Base-by-base conservation (phyloP, 2,329 filamentous ascomycete species). In the Arachnopeziza araneosa region DNA sequence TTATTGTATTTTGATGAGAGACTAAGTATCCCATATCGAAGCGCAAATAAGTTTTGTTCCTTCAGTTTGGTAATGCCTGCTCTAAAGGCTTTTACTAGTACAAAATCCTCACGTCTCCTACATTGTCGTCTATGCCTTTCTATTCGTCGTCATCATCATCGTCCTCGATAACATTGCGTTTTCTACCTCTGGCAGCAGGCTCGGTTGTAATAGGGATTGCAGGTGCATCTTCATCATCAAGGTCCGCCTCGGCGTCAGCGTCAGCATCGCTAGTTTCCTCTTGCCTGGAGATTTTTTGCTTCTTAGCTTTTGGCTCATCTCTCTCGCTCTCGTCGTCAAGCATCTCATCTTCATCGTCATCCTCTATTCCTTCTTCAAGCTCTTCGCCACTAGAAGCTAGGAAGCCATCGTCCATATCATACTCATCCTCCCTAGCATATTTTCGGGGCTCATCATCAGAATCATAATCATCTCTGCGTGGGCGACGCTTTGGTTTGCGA, bases 391-490 rank as follows among this genome's bases (percentile, higher is more conserved):
- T 91, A 2, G 80, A 80, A 2, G 88, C 90, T 59, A 93, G 82
- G 71, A 93, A 93, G 60, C 88, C 90, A 69, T 93, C 90, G 36
- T 88, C 88, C 70, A 88, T 81, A 63, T 93, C 89, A 70, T 93
- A 93, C 67, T 91, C 88, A 65, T 93, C 88, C 61, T 87, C 82
- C 56, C 83, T 82, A 32, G 81, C 80, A 78, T 85, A 49, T 77
- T 84, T 80, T 19, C 84, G 83, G 44, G 86, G 78, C 61, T 90
- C 88, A 66, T 91, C 88, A 67, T 92, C 90, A 9, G 90, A 90
- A 68, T 93, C 89, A 62, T 91, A 89, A 66, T 90, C 89, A 61
- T 80, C 78, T 49, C 80, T 78, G 32, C 79, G 78, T 68, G 80
- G 78, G 75, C 83, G 84, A 52, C 81, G 82, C 30, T 76, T 73